Evolutionary conservation across 2,329 filamentous ascomycete species (phyloP), one percentile per base, ranked within the genome.

Genomic region (Alternaria gansuensis): DNA sequence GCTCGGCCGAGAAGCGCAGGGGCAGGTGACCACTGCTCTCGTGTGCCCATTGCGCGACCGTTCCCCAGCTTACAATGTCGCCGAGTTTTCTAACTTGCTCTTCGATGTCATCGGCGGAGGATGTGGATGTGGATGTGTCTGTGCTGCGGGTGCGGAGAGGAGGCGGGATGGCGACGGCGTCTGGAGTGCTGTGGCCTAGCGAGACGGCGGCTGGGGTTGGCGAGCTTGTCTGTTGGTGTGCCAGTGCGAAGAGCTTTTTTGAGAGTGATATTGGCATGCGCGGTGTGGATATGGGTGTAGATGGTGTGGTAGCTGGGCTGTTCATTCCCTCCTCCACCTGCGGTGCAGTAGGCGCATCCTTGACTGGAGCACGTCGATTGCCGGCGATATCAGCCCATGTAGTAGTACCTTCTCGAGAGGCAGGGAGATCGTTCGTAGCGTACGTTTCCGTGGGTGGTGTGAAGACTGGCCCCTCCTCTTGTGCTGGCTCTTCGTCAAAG

Each of bases 361-460:
- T 28, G 11, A 23, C 11, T 14, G 5, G 52, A 36, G 41, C 41
- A 39, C n/a, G 3, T 21, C 36, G 41, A 14, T 50, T 57, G 10
- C 51, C 48, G 9, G 54, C 61, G 17, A 61, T 34, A 9, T 40
- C 46, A 17, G 61, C 61, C 61, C 61, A 63, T 4, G 58, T 63
- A 5, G 58, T 63, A n/a, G 43, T 60, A 5, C 28, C 43, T 11
- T 44, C 36, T n/a, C 36, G 24, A 9, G 23, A 23, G 13, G 36
- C 13, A n/a, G 48, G 44, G 11, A 11, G 3, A 9, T 26, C 8
- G 23, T 11, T 57, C 8, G 31, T 13, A 4, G n/a, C 5, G 1
- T 48, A 21, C 14, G 31, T 21, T 3, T 36, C 44, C 1, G 23
- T 23, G 13, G 21, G 44, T 26, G 21, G 44, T 1, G 44, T 34